phyloP scores from a whole-genome alignment of 1,284 basidiomycete genomes.

The Ustilago nuda region DNA sequence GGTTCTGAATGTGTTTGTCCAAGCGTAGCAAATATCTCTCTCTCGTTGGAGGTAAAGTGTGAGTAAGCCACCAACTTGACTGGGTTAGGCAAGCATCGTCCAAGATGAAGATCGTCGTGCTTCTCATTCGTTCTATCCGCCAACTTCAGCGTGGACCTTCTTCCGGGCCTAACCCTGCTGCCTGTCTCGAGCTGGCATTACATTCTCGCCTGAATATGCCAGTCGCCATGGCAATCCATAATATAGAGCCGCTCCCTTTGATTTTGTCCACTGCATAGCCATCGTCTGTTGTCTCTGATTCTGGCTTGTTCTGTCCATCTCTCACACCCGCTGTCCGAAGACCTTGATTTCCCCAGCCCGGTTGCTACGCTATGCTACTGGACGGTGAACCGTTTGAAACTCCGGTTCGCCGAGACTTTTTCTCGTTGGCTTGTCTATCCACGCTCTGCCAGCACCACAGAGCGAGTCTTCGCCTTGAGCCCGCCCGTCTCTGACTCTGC shows the following conservation, averaged over 20 bases:
- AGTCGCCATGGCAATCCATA: constrained; percentile 8
- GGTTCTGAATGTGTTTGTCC: too few relatives aligned
- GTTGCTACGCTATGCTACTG: neutral
- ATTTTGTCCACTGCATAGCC: constrained; percentile 6
- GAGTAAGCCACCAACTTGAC: too few relatives aligned
- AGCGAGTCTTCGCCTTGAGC: neutral
- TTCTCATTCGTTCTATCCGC: too few relatives aligned
- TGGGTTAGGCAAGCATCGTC: too few relatives aligned
- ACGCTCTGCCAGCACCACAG: neutral
- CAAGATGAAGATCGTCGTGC: too few relatives aligned
- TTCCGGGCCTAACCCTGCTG: too few relatives aligned
- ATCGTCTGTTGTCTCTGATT: constrained; percentile 9
- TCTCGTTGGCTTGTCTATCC: constrained; percentile 1
- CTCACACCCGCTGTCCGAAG: constrained; percentile 2
- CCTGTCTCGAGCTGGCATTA: neutral
- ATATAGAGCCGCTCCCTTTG: neutral
- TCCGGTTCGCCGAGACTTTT: constrained; percentile 13
- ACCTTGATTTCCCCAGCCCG: constrained; percentile 2
- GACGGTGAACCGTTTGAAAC: constrained; percentile 23
- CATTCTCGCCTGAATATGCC: neutral
- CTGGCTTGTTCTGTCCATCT: neutral
- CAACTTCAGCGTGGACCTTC: too few relatives aligned
- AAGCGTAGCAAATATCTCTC: too few relatives aligned
- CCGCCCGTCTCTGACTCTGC: neutral
- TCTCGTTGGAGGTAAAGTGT: too few relatives aligned